phyloP scores from a whole-genome alignment of 257 asterid genomes.

The Primulina tabacum region DNA sequence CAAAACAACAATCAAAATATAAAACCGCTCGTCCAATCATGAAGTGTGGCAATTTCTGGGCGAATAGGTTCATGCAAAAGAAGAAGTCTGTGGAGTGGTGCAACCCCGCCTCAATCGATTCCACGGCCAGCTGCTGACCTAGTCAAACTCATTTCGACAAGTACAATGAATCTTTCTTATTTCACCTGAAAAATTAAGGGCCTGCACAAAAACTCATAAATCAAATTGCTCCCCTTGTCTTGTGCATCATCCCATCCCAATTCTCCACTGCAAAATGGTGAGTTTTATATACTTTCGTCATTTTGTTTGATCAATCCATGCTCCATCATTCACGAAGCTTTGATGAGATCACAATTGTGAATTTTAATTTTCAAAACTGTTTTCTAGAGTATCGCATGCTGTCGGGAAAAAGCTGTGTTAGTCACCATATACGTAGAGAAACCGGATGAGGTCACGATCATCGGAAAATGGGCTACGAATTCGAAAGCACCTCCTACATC shows the following conservation, averaged over 20 bases:
- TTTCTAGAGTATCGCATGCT: slow-evolving; percentile 5
- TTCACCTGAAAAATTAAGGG: background rate
- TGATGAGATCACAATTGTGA: too few relatives aligned
- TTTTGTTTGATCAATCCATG: background rate
- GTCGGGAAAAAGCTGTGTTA: slow-evolving; percentile 29
- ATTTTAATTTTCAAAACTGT: too few relatives aligned
- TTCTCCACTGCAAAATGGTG: background rate
- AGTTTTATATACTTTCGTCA: background rate
- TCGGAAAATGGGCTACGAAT: slow-evolving; percentile 5
- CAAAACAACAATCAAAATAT: too few relatives aligned
- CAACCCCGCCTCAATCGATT: too few relatives aligned
- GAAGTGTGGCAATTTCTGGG: too few relatives aligned
- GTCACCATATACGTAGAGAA: slow-evolving; percentile 42
- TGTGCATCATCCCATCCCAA: background rate
- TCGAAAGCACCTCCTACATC: slow-evolving; percentile 8
- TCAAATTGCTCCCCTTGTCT: background rate
- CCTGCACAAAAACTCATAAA: background rate
- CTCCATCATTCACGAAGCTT: background rate
- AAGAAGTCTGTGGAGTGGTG: too few relatives aligned
- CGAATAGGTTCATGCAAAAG: too few relatives aligned
- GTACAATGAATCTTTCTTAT: background rate
- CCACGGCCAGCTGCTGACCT: background rate
- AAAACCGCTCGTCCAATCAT: too few relatives aligned
- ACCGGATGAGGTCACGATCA: slow-evolving; percentile 20
- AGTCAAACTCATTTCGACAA: background rate